Conservation (phyloP, 108 stramenopile species). For the Ochromonas danica region DNA sequence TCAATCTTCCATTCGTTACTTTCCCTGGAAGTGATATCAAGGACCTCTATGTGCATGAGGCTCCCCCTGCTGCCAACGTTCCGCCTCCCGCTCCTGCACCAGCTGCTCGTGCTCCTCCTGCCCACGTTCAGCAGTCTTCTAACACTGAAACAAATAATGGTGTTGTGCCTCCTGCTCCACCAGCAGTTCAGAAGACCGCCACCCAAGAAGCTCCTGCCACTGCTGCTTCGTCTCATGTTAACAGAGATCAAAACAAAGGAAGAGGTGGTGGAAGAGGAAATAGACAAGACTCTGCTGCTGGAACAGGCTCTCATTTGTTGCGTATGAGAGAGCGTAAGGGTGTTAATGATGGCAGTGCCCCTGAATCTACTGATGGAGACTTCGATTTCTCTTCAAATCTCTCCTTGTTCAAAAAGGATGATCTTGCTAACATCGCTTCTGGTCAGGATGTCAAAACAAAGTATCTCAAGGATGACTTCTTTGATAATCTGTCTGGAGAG, state of each 20-base stretch:
- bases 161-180: too few relatives aligned
- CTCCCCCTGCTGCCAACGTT: not conserved
- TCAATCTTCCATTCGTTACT: conserved; percentile 20
- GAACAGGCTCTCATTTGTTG: conserved; percentile 27
- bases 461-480: conserved; percentile 29
- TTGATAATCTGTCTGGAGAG: not conserved
- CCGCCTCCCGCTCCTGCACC: conserved; percentile 17
- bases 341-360: not conserved
- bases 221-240: not conserved
- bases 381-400: conserved; percentile 24
- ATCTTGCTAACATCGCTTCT: conserved; percentile 20
- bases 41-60: conserved; percentile 34
- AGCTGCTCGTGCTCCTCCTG: not conserved
- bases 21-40: conserved; percentile 35
- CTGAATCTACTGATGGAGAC: not conserved
- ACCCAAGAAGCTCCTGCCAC: too few relatives aligned
- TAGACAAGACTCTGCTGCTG: too few relatives aligned
- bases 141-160: too few relatives aligned
- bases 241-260: not conserved
- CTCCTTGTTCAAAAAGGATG: conserved; percentile 18
- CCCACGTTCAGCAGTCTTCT: too few relatives aligned
- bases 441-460: not conserved
- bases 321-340: not conserved
- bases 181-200: too few relatives aligned
- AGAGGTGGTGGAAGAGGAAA: not conserved